Evolutionary conservation across 2,329 filamentous ascomycete genomes (phyloP), one percentile per base, ranked within the genome.

Genomic region (Lecanicillium sp.): DNA sequence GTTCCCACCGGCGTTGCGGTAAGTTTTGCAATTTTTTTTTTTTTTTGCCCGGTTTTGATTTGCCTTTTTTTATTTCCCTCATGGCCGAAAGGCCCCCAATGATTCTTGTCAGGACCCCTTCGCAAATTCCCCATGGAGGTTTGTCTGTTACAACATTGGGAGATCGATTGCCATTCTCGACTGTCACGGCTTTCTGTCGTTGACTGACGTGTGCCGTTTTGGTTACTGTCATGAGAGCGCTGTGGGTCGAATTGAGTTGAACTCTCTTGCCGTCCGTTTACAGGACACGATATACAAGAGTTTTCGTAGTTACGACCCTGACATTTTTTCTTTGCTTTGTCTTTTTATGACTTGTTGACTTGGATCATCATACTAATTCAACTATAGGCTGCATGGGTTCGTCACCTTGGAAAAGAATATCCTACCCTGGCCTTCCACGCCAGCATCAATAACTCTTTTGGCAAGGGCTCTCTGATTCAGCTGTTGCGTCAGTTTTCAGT

Each of bases 251-350:
- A 74, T 83, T 87, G 90, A 96, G 92, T 96, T 95, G 92, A 96
- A 83, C 71, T 71, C 78, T 79, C 76, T 75, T 72, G 66, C 75
- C 69, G 54, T 61, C 59, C 59, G 42, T 40, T 46, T 40, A 40
- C 57, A 51, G 65, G 73, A 73, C 67, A 65, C 67, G 11, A 89
- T 80, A 83, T 78, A 77, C 37, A 33, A 33, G 33, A 39, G 75
- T 75, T 72, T 85, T 96, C 92, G 94, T 98, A 98, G 92, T 96
- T 83, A 86, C 83, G 85, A 85, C 83, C 83, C 89, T 90, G 76
- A 98, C 68, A 72, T 65, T 52, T 55, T 48, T 41, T 49, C 37
- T 49, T 33, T 8, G 16, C 9, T 20, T 9, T 29, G 17, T 37
- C 33, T 39, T 34, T 34, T 33, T 6, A 18, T 15, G 48, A 53